Conservation (phyloP, 75 land plant species). For the Sequoia sempervirens region DNA sequence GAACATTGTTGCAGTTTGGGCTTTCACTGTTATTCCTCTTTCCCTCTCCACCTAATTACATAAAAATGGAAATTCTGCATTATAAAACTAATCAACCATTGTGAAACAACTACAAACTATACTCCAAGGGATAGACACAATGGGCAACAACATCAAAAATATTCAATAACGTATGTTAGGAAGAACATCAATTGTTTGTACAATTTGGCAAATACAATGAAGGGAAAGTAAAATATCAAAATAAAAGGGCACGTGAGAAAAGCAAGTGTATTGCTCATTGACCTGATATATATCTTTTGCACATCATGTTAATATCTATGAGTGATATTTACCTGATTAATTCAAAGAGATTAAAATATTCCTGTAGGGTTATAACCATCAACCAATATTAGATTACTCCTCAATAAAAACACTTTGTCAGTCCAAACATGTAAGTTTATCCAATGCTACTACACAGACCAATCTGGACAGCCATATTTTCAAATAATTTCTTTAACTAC, state of each 20-base stretch:
- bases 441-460: not conserved
- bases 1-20: conserved; percentile 99
- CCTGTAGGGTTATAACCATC: not conserved
- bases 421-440: not conserved
- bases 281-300: not conserved
- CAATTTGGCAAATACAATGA: not conserved
- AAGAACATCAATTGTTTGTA: not conserved
- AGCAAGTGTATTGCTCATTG: not conserved
- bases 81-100: not conserved
- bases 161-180: not conserved
- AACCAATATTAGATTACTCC: not conserved
- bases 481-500: not conserved
- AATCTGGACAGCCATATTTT: not conserved
- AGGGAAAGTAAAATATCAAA: not conserved
- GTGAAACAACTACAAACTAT: not conserved
- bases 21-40: conserved; percentile 97
- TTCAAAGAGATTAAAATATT: not conserved
- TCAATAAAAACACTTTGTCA: not conserved
- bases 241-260: not conserved
- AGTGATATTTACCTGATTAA: no score
- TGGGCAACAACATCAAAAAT: not conserved
- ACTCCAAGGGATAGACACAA: not conserved
- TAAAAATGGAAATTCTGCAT: not conserved
- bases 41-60: conserved; percentile 88
- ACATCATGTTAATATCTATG: not conserved